Evolutionary conservation across 768 basidiomycete genomes (phyloP), one percentile per base, ranked within the genome.

Genomic region (Rhodotorula kratochvilovae): DNA sequence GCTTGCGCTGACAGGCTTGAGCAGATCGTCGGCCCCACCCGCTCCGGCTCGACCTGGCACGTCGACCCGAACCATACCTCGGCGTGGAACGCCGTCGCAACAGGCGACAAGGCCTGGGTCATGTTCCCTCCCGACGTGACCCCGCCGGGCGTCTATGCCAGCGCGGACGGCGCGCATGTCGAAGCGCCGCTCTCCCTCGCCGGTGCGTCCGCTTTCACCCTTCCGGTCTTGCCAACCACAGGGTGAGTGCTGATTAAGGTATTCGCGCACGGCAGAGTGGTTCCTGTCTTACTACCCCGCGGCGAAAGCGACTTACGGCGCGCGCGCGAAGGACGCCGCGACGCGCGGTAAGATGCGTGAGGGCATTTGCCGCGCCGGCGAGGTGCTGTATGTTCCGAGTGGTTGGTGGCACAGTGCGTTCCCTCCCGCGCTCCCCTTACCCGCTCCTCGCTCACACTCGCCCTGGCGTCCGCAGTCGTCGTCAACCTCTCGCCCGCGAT

Each of bases 351-450:
- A 70, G 68, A 78, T 79, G 78, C 54, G 73, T 7, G 68, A 76
- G 35, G 79, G 78, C 25, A 70, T 79, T n/a, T 78, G 78, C 61
- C 48, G 70, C 17, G 71, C 56, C 1, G 78, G 77, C 39, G 79
- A 79, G 64, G 66, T 76, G 51, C 67, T 79, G 46, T 78, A 77
- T 57, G 76, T 79, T 46, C 79, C 79, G 17, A 71, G 66, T 23
- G 78, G 76, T n/a, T 79, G 76, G 74, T 79, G 79, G 79, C 79
- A 79, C 62, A 68, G 78, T 61, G 21, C 27, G 73, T 64, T 27
- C 25, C 36, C 23, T 23, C 53, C n/a, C n/a, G 8, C 13, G 8
- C 13, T 39, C 39, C 39, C 39, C 39, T 39, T 6, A 39, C 39
- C 39, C 39, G 6, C 23, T 25, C 25, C 56, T 35, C 56, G 23